Base-by-base conservation (phyloP, 2,329 filamentous ascomycete species). In the Colletotrichum sublineola region DNA sequence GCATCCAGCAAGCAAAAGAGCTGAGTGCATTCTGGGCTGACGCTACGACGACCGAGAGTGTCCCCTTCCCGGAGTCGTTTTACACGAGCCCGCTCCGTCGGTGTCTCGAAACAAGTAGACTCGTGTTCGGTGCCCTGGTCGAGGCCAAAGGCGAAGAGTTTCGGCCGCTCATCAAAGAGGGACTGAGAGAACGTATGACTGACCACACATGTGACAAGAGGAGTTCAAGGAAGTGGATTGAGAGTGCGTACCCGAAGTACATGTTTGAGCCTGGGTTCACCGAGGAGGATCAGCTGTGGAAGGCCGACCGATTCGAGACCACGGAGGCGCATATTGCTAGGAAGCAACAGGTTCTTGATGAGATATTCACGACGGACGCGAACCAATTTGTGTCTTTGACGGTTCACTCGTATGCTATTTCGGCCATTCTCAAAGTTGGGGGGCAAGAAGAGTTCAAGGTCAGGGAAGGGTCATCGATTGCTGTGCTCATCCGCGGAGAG, bases 181-280 rank as follows among this genome's bases (percentile, higher is more conserved):
- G 85, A 5, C 81, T 91, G 18, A 83, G 90, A 29, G 90, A 92
- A 78, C 86, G 87, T 2, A 84, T 90, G 69, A 89, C 87, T 11
- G 82, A 86, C 66, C 90, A 92, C 77, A 91, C 89, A 0, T 92
- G 90, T 77, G 89, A 92, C 77, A 84, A 87, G 20, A 83, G 90
- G 20, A 85, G 85, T 62, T 78, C 81, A 9, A 83, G 82, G 55
- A 81, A 83, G 0, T 86, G 82, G 77, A 89, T 92, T 73, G 79
- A 79, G 1, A 73, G 81, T 18, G 80, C 82, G 42, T 91, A 87
- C 73, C 88, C 88, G 0, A 77, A 76, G 29, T 91, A 85, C 76
- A 74, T 71, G 2, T 83, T 91, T 56, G 89, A 91, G 77, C 78
- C 82, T 0, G 86, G 86, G 0, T 88, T 92, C 58, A 77, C 82